phyloP scores from a whole-genome alignment of 495 filamentous ascomycete genomes.

The Penicillium goetzii region DNA sequence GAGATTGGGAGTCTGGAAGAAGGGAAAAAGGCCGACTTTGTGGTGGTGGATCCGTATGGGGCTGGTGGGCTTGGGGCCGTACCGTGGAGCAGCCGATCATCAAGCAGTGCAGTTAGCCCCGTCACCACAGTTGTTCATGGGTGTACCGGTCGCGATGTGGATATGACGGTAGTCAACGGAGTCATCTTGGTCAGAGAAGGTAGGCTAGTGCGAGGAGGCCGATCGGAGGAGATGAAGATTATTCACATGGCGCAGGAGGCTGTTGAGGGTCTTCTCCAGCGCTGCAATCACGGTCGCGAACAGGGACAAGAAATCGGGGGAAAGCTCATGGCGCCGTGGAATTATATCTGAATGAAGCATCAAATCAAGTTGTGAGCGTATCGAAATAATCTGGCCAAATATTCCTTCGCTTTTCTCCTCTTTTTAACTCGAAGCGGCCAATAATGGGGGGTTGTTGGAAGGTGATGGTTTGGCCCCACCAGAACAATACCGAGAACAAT shows the following conservation, averaged over 20 bases:
- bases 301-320: conserved; percentile 15
- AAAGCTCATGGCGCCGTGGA: conserved; percentile 14
- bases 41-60: conserved; percentile 41
- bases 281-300: conserved; percentile 21
- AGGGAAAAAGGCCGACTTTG: conserved; percentile 46
- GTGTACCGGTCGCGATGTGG: conserved; percentile 43
- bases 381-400: background rate
- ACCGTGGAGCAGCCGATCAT: conserved; percentile 20
- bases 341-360: conserved; percentile 9
- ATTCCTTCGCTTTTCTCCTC: background rate
- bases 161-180: conserved; percentile 44
- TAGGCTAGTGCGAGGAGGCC: conserved; percentile 24
- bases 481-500: conserved; percentile 20
- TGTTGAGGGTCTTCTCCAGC: conserved; percentile 18
- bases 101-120: conserved; percentile 25
- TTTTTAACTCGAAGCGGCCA: background rate
- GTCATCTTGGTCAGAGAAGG: conserved; percentile 38
- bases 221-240: conserved; percentile 23
- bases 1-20: conserved; percentile 47
- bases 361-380: background rate
- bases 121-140: conserved; percentile 44
- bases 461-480: background rate
- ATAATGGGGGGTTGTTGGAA: background rate
- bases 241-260: conserved; percentile 18
- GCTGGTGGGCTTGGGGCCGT: conserved; percentile 25